Base-by-base conservation (phyloP, 2,329 filamentous ascomycete genomes). In the Trichoderma pleuroti region DNA sequence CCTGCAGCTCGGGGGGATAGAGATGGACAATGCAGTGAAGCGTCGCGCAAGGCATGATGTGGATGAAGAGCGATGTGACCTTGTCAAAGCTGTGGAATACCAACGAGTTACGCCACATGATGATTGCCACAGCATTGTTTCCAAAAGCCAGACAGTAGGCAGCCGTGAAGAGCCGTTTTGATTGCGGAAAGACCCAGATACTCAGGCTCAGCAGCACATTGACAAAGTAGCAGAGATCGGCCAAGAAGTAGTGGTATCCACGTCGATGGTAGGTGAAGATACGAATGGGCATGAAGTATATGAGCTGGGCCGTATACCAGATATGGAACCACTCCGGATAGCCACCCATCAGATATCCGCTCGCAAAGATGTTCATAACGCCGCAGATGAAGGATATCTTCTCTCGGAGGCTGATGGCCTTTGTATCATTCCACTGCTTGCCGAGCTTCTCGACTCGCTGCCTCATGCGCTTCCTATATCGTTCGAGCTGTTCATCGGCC, bases 51-150 rank as follows among this genome's bases (percentile, higher is more conserved):
- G 96, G 96, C 95, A 99, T 99, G 77, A 99, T 97, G 81, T 99
- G 96, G 75, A 99, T 98, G 83, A 99, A 99, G n/a, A 99, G 86
- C 79, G 93, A 96, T 14, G 94, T 97, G 72, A 98, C 94, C 82
- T 99, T 99, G 86, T 99, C 96, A 82, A 99, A 90, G 78, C 93
- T 97, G 84, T 99, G 96, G 81, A 99, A 99, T 60, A 99, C 96
- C 78, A 99, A 88, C 36, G 94, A 98, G 80, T 99, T 99, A 74
- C 96, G 90, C 96, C 96, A 99, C 94, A 99, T 96, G 78, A 96
- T 94, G 80, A 99, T 98, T 14, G 96, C 96, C 60, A 98, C 90
- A 24, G 96, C 96, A 78, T 99, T 99, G 82, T 99, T 99, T 73
- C 96, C 96, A 78, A 93, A 97, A 11, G 94, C 93, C 39, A 99